Conservation (phyloP, 2,329 filamentous ascomycete species). For the Pestalotiopsis sp. region DNA sequence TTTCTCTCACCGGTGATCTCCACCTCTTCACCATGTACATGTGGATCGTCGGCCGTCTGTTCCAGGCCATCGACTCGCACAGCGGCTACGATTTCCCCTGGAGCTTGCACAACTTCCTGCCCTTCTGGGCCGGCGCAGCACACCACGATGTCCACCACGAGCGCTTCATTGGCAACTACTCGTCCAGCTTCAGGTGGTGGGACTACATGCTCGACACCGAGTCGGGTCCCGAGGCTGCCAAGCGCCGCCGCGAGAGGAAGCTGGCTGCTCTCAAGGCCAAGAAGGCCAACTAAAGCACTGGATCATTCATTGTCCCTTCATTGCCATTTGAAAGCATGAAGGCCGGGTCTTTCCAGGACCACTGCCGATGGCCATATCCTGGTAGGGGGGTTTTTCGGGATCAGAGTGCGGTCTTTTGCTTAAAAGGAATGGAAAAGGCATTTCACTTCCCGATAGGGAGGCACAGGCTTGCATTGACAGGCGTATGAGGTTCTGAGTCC, state of each 20-base stretch:
- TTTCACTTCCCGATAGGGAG: not conserved
- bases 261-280: constrained; percentile 64
- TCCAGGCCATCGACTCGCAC: constrained; percentile 98
- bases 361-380: not conserved
- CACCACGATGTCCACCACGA: constrained; percentile 98
- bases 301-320: not conserved
- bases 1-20: constrained; percentile 79
- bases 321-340: not conserved
- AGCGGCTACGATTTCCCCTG: constrained; percentile 98
- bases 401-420: not conserved
- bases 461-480: not conserved
- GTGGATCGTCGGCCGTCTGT: constrained; percentile 91
- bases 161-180: constrained; percentile 97
- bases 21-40: constrained; percentile 98
- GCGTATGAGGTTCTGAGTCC: constrained; percentile 12
- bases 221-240: constrained; percentile 83
- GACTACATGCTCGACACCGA: constrained; percentile 94
- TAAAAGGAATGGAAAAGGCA: not conserved
- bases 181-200: constrained; percentile 99
- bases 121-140: constrained; percentile 96
- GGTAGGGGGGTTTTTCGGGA: not conserved
- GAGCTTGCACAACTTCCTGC: constrained; percentile 92
- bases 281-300: constrained; percentile 63
- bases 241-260: constrained; percentile 81
- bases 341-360: not conserved